A percentile compares a stretch with the other conserved stretches of the same genome.
phyloP scores from a whole-genome alignment of 73 alveolate genomes.

The Paramecium sonneborni region DNA sequence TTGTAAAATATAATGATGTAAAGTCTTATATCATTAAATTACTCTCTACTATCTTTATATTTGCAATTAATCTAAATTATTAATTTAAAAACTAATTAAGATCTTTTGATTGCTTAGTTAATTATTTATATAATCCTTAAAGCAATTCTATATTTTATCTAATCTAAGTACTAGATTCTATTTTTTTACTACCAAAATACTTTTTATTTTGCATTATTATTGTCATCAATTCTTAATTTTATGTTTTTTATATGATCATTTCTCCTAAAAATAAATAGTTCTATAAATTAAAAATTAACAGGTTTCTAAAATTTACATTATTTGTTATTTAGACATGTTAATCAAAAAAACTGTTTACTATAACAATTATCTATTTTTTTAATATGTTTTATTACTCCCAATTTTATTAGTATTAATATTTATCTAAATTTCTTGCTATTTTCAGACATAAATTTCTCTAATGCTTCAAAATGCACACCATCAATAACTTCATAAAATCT shows the following conservation, averaged over 20 bases:
- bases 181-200: neutral
- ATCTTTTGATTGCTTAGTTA: slow-evolving; percentile 18
- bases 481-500: neutral
- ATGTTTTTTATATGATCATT: neutral
- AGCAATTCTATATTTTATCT: slow-evolving; percentile 21
- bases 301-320: neutral
- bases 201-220: neutral
- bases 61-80: neutral
- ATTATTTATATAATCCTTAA: neutral
- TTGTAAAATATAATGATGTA: slow-evolving; percentile 6
- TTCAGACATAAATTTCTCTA: neutral
- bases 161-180: neutral
- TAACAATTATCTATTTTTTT: neutral
- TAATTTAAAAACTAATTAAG: neutral
- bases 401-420: neutral
- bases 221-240: neutral
- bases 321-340: neutral
- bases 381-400: neutral
- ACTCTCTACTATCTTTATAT: neutral
- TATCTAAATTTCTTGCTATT: neutral
- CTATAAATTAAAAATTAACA: neutral
- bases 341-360: slow-evolving; percentile 37
- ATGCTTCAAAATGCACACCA: neutral
- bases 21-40: neutral
- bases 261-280: slow-evolving; percentile 19